Evolutionary conservation across 2,329 filamentous ascomycete species (phyloP), one percentile per base, ranked within the genome.

Genomic region (Berkeleyomyces rouxiae): DNA sequence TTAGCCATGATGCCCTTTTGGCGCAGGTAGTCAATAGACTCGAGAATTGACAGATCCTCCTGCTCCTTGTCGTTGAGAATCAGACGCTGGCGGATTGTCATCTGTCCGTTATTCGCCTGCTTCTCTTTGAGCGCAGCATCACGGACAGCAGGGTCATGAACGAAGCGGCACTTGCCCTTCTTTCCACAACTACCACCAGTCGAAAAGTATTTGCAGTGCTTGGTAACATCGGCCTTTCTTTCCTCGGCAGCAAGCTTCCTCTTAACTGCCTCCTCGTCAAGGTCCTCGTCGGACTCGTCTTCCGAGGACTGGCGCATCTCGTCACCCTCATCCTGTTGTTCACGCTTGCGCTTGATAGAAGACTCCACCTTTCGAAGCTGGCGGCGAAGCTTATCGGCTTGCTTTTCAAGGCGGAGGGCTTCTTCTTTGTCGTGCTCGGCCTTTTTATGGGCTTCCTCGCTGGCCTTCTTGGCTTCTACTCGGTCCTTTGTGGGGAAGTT

Each of bases 401-500:
- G 75, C 67, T 76, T 81, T 68, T 82, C 79, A 23, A 83, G 73
- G 23, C 63, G 66, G 16, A 49, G 37, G 33, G 66, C 62, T 43
- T 66, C 61, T 64, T 77, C 77, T 58, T 75, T 85, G 55, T 83
- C 81, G 71, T 87, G 84, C 70, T 85, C 82, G 62, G 79, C 77
- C 63, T 81, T 78, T 51, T 71, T 74, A 47, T 74, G 71, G 64
- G 74, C 71, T 68, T 74, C 69, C 68, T 74, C 73, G 64, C 74
- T 75, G 67, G 78, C 78, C 66, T 82, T 81, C 72, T 81, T 88
- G 66, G 82, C 82, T 65, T 82, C 79, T 66, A 84, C 76, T 62
- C 88, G 84, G 64, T 82, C 82, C 71, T 83, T 82, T 2, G 91
- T 96, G 1, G 92, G 92, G 71, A 82, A 97, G 60, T 86, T 85